A percentile compares a stretch with the other conserved stretches of the same genome.
phyloP scores from a whole-genome alignment of 2,329 filamentous ascomycete species.

The Pyricularia pennisetigena region DNA sequence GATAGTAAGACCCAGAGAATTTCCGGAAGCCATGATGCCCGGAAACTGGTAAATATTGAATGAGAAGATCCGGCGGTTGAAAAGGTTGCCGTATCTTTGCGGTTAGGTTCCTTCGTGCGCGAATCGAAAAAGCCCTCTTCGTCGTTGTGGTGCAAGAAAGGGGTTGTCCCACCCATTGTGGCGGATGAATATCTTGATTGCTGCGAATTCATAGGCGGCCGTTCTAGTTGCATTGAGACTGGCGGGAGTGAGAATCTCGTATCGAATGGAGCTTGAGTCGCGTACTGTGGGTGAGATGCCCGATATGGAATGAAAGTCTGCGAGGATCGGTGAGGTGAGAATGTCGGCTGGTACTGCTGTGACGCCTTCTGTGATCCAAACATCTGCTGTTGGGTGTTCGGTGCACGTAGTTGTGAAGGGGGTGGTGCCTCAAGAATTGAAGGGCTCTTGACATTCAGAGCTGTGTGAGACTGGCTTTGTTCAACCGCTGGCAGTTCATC shows the following conservation, averaged over 20 bases:
- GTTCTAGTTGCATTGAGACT: neutral
- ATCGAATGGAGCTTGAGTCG: neutral
- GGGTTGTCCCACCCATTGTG: slow-evolving; percentile 1
- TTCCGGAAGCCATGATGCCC: slow-evolving; percentile 12
- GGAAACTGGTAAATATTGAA: neutral
- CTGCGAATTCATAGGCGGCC: neutral
- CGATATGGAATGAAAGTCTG: neutral
- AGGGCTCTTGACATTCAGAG: neutral
- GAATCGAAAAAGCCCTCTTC: slow-evolving; percentile 1
- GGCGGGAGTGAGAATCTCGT: neutral
- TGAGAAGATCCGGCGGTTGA: neutral
- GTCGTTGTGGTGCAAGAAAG: slow-evolving; percentile 6
- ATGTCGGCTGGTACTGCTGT: neutral
- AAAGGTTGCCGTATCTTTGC: neutral
- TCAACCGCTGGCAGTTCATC: neutral
- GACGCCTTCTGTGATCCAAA: neutral
- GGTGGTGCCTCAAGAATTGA: neutral
- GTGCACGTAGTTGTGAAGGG: neutral
- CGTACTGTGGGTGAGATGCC: neutral
- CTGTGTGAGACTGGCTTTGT: neutral
- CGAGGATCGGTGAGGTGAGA: neutral
- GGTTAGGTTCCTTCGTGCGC: neutral
- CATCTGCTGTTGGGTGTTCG: neutral
- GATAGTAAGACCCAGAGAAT: slow-evolving; percentile 12
- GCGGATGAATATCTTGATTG: neutral